A percentile compares a stretch with the other conserved stretches of the same genome.
Evolutionary conservation across 495 filamentous ascomycete genomes (phyloP).

Genomic region (Venustampulla echinocandica): DNA sequence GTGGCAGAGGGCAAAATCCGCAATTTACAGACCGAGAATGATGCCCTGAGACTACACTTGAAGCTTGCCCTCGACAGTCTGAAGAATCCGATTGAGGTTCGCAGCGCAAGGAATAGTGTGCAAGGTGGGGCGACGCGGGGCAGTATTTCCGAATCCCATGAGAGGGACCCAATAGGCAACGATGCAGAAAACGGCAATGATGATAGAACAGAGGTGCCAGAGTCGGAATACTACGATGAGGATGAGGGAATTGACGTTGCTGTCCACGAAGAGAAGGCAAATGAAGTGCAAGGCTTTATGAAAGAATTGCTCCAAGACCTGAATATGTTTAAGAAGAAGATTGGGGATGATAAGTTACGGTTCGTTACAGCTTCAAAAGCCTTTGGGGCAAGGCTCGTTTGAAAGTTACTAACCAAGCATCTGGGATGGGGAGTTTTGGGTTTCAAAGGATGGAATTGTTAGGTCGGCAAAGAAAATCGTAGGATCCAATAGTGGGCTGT

Average conservation of each 20-base stretch:
- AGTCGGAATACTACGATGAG: constrained; percentile 32
- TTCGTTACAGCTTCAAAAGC: too few relatives aligned
- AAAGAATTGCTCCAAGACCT: constrained; percentile 68
- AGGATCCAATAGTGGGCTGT: too few relatives aligned
- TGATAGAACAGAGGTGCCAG: constrained; percentile 25
- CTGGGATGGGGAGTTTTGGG: too few relatives aligned
- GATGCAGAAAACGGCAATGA: constrained; percentile 34
- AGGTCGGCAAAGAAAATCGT: too few relatives aligned
- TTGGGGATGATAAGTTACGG: constrained; percentile 62
- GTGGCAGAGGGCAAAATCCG: constrained; percentile 88
- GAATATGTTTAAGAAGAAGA: constrained; percentile 71
- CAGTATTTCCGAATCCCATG: constrained; percentile 8
- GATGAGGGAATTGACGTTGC: constrained; percentile 36
- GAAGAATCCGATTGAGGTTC: constrained; percentile 66
- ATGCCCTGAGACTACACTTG: constrained; percentile 76
- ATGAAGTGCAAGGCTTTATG: constrained; percentile 60
- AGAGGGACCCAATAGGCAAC: neutral
- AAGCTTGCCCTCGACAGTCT: constrained; percentile 77
- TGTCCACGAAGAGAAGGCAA: constrained; percentile 37
- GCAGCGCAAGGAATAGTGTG: constrained; percentile 19
- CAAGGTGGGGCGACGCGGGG: constrained; percentile 23
- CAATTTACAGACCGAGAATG: constrained; percentile 77
- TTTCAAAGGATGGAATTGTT: too few relatives aligned
- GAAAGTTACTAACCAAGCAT: too few relatives aligned
- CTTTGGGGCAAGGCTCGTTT: too few relatives aligned